Evolutionary conservation across 73 alveolate species (phyloP).

Genomic region (Tetrahymena thermophila): DNA sequence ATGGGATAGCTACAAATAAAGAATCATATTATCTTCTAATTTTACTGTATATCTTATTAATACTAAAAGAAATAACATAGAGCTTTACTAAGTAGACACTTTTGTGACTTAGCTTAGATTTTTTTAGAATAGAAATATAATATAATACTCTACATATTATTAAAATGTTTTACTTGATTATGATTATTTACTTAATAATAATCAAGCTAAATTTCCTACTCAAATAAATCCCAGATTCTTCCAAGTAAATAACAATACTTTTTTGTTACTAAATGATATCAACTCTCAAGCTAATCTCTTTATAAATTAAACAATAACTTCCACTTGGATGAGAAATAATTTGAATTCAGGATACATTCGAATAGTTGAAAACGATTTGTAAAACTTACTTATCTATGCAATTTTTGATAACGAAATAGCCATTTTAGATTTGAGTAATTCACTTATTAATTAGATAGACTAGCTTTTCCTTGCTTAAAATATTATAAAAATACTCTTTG

Average conservation of each 20-base stretch:
- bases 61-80: not conserved
- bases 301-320: not conserved
- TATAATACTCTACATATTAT: not conserved
- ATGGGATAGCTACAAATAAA: not conserved
- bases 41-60: not conserved
- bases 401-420: not conserved
- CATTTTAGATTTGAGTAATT: not conserved
- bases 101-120: not conserved
- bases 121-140: not conserved
- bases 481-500: not conserved
- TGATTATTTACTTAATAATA: not conserved
- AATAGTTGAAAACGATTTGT: not conserved
- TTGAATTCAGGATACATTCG: not conserved
- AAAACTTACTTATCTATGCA: not conserved
- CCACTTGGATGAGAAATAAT: not conserved
- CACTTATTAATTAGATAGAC: not conserved
- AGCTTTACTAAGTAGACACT: not conserved
- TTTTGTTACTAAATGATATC: not conserved
- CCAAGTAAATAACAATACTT: not conserved
- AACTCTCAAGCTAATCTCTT: not conserved
- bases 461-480: not conserved
- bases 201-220: not conserved
- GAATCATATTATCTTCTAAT: not conserved
- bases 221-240: not conserved
- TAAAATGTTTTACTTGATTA: not conserved